Conservation (phyloP, 2,329 filamentous ascomycete species). For the Colletotrichum gigasporum region DNA sequence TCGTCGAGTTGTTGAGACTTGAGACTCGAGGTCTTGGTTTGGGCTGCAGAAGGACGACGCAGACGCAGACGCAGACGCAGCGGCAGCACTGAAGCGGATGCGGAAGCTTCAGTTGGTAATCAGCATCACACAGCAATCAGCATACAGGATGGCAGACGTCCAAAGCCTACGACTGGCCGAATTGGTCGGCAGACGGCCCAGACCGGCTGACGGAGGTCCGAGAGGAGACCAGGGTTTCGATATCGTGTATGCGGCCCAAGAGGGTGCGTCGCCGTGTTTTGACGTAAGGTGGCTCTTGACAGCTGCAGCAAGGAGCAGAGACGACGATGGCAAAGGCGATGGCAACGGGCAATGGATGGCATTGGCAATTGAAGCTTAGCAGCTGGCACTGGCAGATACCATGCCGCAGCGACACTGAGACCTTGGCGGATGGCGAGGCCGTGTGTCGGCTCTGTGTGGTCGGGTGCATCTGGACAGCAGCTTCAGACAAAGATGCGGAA, state of each 20-base stretch:
- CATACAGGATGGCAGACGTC: not conserved
- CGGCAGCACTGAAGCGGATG: not conserved
- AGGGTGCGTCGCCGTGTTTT: not conserved
- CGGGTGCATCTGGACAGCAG: not conserved
- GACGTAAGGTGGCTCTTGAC: constrained; percentile 22
- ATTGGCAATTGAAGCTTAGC: not conserved
- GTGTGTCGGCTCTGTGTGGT: constrained; percentile 11
- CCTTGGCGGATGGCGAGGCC: not conserved
- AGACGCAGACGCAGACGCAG: too few species aligned
- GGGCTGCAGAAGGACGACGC: not conserved
- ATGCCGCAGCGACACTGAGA: not conserved
- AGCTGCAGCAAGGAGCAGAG: too few species aligned
- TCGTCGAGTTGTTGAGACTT: too few species aligned
- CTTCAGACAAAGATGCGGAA: not conserved
- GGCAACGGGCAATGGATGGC: constrained; percentile 1
- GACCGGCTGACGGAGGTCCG: constrained; percentile 30
- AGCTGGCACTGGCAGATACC: constrained; percentile 15
- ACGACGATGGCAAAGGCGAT: too few species aligned
- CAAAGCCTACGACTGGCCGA: not conserved
- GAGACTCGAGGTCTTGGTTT: not conserved
- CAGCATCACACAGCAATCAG: too few species aligned
- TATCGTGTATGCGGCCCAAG: constrained; percentile 15
- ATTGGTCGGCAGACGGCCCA: not conserved
- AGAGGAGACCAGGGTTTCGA: constrained; percentile 24
- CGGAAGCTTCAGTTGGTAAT: constrained; percentile 5